Percentiles rank a stretch among this genome's conserved stretches.
phyloP scores from a whole-genome alignment of 1,139 yeast genomes.

The Diutina scorzettiae region DNA sequence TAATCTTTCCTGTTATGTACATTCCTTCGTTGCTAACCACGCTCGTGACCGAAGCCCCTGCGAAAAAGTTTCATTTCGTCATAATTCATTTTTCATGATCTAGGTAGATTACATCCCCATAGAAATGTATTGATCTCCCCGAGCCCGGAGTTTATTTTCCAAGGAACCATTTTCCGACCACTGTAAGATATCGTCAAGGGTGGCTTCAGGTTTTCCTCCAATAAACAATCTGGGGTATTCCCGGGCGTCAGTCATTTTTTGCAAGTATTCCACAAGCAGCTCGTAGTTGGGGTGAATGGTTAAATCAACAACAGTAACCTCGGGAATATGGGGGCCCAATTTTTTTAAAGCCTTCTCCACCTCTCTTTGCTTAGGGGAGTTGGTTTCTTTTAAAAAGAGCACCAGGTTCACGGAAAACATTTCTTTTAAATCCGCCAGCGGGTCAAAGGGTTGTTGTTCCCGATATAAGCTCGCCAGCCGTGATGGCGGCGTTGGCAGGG shows the following conservation, averaged over 20 bases:
- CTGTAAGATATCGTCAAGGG: background rate
- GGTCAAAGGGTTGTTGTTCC: background rate
- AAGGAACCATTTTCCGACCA: background rate
- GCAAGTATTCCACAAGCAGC: background rate
- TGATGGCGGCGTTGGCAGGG: constrained; percentile 1
- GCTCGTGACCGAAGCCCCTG: too few species aligned
- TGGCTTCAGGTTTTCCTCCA: background rate
- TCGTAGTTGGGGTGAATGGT: background rate
- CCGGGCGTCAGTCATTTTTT: background rate
- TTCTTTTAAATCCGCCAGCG: background rate
- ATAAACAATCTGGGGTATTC: constrained; percentile 1
- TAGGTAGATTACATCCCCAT: background rate
- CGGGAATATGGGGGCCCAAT: background rate
- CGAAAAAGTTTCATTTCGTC: too few species aligned
- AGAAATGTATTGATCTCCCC: background rate
- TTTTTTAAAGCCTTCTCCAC: constrained; percentile 1
- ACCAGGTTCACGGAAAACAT: background rate
- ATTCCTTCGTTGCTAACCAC: too few species aligned
- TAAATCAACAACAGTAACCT: background rate
- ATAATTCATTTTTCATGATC: background rate
- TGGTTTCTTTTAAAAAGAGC: background rate
- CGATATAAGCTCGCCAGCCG: background rate
- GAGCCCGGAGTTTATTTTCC: background rate
- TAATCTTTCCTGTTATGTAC: too few species aligned
- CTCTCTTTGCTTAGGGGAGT: background rate